These are phyloP conservation scores for Ceraceosorus guamensis DNA, from an alignment of 1,284 basidiomycete species.

Conservation along the genomic window DNA sequence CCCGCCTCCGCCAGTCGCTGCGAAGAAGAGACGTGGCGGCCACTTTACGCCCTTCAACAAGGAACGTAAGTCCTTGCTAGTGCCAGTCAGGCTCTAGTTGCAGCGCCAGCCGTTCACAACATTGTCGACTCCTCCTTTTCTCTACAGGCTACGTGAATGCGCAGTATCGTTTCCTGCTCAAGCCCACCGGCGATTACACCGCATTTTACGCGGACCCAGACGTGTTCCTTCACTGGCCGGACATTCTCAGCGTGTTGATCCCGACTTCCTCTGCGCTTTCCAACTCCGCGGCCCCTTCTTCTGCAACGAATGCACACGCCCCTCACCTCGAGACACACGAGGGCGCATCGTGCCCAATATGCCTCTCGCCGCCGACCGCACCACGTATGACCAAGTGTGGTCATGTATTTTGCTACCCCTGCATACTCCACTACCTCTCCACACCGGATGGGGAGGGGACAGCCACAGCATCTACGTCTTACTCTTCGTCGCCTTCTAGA, in stretches of 20 bases:
- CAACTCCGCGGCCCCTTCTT: conserved; percentile 12
- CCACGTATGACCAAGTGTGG: conserved; percentile 96
- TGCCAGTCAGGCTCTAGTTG: neutral
- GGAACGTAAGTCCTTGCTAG: conserved; percentile 34
- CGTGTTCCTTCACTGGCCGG: conserved; percentile 54
- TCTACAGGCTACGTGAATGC: conserved; percentile 45
- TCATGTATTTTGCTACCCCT: conserved; percentile 60
- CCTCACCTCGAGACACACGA: conserved; percentile 53
- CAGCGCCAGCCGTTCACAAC: neutral
- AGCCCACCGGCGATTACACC: conserved; percentile 44
- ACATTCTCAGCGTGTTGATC: conserved; percentile 89
- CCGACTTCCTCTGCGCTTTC: conserved; percentile 57
- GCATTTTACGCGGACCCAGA: conserved; percentile 43
- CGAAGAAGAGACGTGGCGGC: conserved; percentile 20
- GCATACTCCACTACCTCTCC: conserved; percentile 65
- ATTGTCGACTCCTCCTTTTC: neutral
- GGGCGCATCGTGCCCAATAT: conserved; percentile 81
- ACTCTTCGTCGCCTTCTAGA: neutral
- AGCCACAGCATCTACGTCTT: conserved; percentile 1
- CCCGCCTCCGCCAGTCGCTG: conserved; percentile 24
- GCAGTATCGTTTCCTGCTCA: conserved; percentile 46
- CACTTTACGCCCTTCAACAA: conserved; percentile 38
- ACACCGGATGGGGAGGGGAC: neutral
- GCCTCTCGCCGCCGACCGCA: conserved; percentile 78
- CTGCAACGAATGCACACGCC: conserved; percentile 18